Base-by-base conservation (phyloP, 176 grass and related monocot genomes). In the Oropetium thomaeum region DNA sequence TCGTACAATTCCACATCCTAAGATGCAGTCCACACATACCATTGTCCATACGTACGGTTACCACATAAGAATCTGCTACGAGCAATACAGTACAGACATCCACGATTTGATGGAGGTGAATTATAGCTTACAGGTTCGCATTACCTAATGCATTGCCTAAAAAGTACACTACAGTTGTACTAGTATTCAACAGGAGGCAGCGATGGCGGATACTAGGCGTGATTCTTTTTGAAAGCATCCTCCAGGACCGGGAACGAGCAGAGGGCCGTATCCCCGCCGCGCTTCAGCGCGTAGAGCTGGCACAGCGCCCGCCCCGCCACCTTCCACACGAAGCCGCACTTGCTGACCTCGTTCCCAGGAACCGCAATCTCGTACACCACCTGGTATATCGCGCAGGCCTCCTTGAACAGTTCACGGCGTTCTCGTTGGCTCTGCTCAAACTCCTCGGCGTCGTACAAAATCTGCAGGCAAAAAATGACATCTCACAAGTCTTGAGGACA, bases 311-410 rank as follows among this genome's bases (percentile, higher is more conserved):
- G 58, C 9, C 92, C 88, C 0, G 85, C 92, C 14, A 95, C 92
- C 33, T 80, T 83, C 92, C 92, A 95, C 12, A 79, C 79, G 68
- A 95, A 90, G 32, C 74, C 71, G 17, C 88, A 95, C 59, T 61
- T 75, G 27, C 19, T 5, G 13, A 78, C 76, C 1, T 53, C 49
- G 1, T 20, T 8, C 11, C n/a, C 4, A 15, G 1, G 10, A 11
- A 39, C 20, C 8, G 89, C 86, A 8, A 77, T 15, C 47, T 70
- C 49, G 38, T 89, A 96, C 11, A 67, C 82, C 8, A 92, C 67
- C 27, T 74, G 63, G 59, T 92, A 92, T 7, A 96, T 80, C 1
- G 79, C 61, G 25, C 82, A 77, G 32, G 81, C 89, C 20, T 96
- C 89, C 0, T 67, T 17, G 13, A 76, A 82, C 29, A 96, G 73